These are phyloP conservation scores for Talaromyces islandicus DNA, from an alignment of 2,329 filamentous ascomycete species.

Conservation along the genomic window DNA sequence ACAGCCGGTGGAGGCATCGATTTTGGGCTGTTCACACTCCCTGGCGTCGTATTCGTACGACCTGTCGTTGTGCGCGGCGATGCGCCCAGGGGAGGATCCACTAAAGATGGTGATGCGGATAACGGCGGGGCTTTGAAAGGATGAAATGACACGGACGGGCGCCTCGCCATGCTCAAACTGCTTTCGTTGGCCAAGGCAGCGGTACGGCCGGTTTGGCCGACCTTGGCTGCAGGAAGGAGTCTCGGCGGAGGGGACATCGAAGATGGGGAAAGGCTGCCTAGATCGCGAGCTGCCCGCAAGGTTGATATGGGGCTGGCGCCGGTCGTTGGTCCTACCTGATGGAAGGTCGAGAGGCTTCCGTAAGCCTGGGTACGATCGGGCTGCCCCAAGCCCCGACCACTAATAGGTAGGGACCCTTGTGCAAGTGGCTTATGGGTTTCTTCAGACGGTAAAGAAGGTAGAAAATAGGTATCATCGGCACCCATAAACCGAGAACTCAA, in stretches of 20 bases:
- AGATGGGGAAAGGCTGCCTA: slow-evolving; percentile 43
- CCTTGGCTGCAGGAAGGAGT: slow-evolving; percentile 33
- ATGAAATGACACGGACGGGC: slow-evolving; percentile 83
- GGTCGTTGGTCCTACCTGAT: slow-evolving; percentile 67
- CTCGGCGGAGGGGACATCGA: slow-evolving; percentile 47
- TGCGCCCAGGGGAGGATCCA: slow-evolving; percentile 42
- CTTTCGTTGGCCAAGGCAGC: slow-evolving; percentile 41
- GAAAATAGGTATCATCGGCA: slow-evolving; percentile 80
- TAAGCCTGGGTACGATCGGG: slow-evolving; percentile 72
- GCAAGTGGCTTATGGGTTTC: slow-evolving; percentile 25
- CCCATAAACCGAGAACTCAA: slow-evolving; percentile 92
- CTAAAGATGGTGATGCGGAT: slow-evolving; percentile 72
- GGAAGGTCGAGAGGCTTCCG: slow-evolving; percentile 82
- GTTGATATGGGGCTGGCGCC: slow-evolving; percentile 83
- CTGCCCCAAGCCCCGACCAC: slow-evolving; percentile 44
- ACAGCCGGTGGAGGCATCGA: slow-evolving; percentile 33
- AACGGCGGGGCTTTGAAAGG: slow-evolving; percentile 94
- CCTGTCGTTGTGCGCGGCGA: slow-evolving; percentile 48
- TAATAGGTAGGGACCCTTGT: slow-evolving; percentile 66
- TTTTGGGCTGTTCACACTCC: slow-evolving; percentile 34
- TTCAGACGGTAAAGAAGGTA: slow-evolving; percentile 64
- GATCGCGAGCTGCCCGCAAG: slow-evolving; percentile 61
- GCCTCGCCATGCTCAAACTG: slow-evolving; percentile 51
- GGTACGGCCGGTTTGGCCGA: slow-evolving; percentile 25
- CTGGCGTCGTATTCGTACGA: slow-evolving; percentile 28